Evolutionary conservation across 352 stramenopile species (phyloP).

Genomic region (Phytopythium helicoides): DNA sequence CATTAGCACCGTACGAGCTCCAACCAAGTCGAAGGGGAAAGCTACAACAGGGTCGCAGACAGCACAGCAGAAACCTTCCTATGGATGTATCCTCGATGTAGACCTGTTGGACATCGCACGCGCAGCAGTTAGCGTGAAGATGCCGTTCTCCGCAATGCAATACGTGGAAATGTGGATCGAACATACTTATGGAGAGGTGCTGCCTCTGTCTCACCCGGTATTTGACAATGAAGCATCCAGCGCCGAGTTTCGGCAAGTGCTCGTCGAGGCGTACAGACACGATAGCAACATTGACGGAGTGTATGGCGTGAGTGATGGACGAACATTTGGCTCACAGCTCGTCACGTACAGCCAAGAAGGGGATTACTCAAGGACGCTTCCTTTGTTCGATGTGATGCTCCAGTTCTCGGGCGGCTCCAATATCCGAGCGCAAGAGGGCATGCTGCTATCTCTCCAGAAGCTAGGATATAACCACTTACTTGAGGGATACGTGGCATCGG

Average conservation of each 20-base stretch:
- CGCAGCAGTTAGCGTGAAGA: constrained; percentile 67
- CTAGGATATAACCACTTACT: constrained; percentile 79
- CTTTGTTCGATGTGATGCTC: constrained; percentile 69
- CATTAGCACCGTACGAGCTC: constrained; percentile 30
- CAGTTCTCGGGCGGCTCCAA: constrained; percentile 30
- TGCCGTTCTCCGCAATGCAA: constrained; percentile 88
- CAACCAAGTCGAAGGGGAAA: not conserved
- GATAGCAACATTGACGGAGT: constrained; percentile 70
- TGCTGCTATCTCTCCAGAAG: constrained; percentile 55
- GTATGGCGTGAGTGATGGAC: constrained; percentile 77
- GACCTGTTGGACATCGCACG: constrained; percentile 63
- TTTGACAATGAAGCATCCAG: not conserved
- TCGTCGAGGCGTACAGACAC: constrained; percentile 63
- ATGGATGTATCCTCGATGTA: constrained; percentile 59
- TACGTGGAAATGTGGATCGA: constrained; percentile 90
- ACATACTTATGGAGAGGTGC: constrained; percentile 38
- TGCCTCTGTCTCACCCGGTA: constrained; percentile 20
- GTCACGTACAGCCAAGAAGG: constrained; percentile 70
- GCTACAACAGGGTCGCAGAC: not conserved
- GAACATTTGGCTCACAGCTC: constrained; percentile 65
- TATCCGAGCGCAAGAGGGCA: constrained; percentile 32
- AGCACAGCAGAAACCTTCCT: constrained; percentile 17
- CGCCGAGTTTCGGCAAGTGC: constrained; percentile 28
- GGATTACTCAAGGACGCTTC: constrained; percentile 55
- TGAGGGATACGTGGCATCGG: constrained; percentile 45